Conservation (phyloP, 139 green algal species). For the Micractinium conductrix region DNA sequence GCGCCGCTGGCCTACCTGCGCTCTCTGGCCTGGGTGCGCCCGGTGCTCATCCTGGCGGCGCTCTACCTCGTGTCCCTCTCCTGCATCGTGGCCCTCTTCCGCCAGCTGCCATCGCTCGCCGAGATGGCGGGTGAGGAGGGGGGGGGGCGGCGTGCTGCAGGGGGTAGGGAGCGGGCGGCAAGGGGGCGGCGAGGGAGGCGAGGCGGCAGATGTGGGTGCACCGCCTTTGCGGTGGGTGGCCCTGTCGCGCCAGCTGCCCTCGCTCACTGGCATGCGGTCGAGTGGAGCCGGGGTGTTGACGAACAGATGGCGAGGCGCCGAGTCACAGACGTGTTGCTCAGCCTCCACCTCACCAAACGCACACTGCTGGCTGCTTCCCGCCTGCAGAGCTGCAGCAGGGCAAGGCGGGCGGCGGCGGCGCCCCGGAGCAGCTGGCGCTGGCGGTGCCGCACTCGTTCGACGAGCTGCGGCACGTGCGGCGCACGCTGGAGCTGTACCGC, state of each 20-base stretch:
- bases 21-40: slow-evolving; percentile 34
- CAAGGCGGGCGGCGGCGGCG: not conserved
- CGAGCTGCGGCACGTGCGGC: slow-evolving; percentile 33
- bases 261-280: too few relatives aligned
- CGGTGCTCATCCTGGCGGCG: slow-evolving; percentile 4
- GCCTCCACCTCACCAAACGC: too few relatives aligned
- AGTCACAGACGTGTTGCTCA: too few relatives aligned
- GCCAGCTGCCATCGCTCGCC: slow-evolving; percentile 17
- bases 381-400: slow-evolving; percentile 21
- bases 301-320: too few relatives aligned
- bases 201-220: not conserved
- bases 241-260: too few relatives aligned
- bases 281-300: too few relatives aligned
- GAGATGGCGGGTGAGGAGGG: slow-evolving; percentile 22
- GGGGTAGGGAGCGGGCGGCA: too few relatives aligned
- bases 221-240: not conserved
- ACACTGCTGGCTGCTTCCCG: too few relatives aligned
- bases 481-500: slow-evolving; percentile 49
- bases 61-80: slow-evolving; percentile 31
- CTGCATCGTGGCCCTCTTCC: slow-evolving; percentile 31
- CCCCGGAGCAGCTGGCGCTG: not conserved
- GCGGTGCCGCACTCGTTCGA: slow-evolving; percentile 32
- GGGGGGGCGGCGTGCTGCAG: too few relatives aligned
- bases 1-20: slow-evolving; percentile 18
- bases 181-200: too few relatives aligned